A percentile compares a stretch with the other conserved stretches of the same genome.
These are phyloP conservation scores for Triticum dicoccoides DNA, from an alignment of 176 grass and related monocot genomes.

Conservation along the genomic window DNA sequence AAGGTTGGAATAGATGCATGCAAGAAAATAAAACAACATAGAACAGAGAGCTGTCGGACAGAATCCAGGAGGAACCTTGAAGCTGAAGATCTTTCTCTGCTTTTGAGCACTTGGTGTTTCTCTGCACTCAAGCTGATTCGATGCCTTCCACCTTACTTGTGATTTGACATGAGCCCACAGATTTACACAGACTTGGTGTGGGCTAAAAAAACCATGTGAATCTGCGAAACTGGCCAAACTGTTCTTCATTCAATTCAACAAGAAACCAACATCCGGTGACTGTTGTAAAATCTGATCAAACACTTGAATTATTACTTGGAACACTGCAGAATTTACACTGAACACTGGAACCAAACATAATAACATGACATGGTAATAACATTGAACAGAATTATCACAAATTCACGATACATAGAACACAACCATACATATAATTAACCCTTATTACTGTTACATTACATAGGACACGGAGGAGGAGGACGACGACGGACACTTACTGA, in stretches of 20 bases:
- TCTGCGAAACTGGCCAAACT: neutral
- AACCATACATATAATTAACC: neutral
- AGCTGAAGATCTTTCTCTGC: conserved; percentile 25
- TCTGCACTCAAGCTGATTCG: conserved; percentile 35
- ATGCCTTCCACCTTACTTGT: conserved; percentile 20
- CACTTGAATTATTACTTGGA: neutral
- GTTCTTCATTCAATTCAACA: neutral
- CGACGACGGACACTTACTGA: conserved; percentile 8
- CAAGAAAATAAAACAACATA: conserved; percentile 15
- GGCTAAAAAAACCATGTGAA: neutral
- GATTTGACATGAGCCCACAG: neutral
- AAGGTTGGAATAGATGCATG: conserved; percentile 10
- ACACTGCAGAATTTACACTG: neutral
- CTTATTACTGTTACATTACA: conserved; percentile 33
- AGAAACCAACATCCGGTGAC: neutral
- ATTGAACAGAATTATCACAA: neutral
- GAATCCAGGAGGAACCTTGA: conserved; percentile 23
- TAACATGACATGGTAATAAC: neutral
- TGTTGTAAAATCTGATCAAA: neutral
- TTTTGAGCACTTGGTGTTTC: conserved; percentile 24
- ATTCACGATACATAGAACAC: conserved; percentile 21
- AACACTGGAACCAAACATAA: neutral
- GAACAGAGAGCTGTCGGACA: conserved; percentile 20
- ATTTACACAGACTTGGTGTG: neutral
- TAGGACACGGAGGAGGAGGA: neutral